Evolutionary conservation across 768 basidiomycete genomes (phyloP).

Genomic region (Pleurotus tuoliensis): DNA sequence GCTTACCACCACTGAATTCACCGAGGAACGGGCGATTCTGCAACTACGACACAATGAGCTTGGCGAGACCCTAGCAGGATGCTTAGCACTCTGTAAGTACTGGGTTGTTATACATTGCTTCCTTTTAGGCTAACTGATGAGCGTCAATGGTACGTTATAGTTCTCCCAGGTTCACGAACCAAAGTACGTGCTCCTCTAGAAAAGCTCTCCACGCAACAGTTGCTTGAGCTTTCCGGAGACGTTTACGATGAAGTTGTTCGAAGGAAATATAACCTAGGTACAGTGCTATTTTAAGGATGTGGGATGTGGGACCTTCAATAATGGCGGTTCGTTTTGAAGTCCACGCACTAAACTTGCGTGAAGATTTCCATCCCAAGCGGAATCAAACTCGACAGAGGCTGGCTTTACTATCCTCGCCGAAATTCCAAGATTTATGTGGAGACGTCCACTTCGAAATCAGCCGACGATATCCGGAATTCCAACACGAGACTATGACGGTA

Average conservation of each 20-base stretch:
- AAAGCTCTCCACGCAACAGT: background rate
- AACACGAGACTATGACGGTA: background rate
- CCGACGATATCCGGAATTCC: slow-evolving; percentile 1
- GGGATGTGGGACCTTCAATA: background rate
- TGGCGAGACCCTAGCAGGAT: background rate
- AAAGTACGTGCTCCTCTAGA: background rate
- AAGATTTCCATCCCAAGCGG: background rate
- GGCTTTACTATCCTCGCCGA: background rate
- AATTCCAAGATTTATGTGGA: background rate
- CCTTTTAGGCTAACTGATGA: background rate
- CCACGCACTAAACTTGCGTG: background rate
- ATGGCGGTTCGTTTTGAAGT: background rate
- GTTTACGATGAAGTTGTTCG: background rate
- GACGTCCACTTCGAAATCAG: background rate
- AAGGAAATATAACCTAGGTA: background rate
- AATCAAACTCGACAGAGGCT: background rate
- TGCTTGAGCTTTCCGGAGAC: background rate
- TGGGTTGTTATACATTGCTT: background rate
- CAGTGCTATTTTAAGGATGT: too few species aligned
- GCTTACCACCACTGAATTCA: background rate
- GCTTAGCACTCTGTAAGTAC: background rate
- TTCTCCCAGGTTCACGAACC: background rate
- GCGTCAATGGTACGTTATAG: background rate
- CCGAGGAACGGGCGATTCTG: background rate
- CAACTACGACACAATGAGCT: background rate